Evolutionary conservation across 2,329 filamentous ascomycete species (phyloP).

Genomic region (Microsporum canis): DNA sequence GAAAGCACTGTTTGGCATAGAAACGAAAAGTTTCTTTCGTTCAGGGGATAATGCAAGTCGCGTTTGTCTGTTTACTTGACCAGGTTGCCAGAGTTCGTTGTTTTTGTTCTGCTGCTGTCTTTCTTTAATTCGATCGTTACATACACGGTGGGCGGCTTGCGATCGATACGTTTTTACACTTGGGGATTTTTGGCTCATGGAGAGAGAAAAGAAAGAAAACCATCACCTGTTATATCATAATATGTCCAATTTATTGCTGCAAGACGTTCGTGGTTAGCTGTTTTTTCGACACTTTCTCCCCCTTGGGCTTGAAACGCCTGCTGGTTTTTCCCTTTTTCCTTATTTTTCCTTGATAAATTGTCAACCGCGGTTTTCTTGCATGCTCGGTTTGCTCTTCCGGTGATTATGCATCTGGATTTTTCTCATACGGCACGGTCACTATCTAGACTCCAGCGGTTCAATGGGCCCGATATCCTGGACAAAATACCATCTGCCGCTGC

Average conservation of each 20-base stretch:
- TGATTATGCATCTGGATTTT: neutral
- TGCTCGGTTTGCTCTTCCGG: neutral
- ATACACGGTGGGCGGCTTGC: conserved; percentile 1
- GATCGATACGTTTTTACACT: neutral
- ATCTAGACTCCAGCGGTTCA: neutral
- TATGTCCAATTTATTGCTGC: neutral
- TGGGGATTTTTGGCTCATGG: neutral
- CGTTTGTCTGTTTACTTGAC: neutral
- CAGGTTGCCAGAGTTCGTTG: neutral
- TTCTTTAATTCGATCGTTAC: conserved; percentile 1
- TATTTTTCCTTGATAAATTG: neutral
- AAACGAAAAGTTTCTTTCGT: conserved; percentile 1
- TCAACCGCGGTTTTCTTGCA: neutral
- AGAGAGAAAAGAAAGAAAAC: neutral
- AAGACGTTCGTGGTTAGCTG: neutral
- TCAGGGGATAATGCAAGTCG: neutral
- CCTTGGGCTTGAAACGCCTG: neutral
- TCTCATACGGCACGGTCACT: neutral
- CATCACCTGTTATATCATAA: conserved; percentile 1
- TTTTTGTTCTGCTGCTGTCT: neutral
- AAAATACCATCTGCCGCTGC: neutral
- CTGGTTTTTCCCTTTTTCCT: neutral
- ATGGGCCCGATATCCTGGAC: neutral
- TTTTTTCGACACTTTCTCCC: neutral
- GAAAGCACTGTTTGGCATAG: conserved; percentile 4